phyloP scores from a whole-genome alignment of 768 basidiomycete genomes.

The Macrolepiota fuliginosa region DNA sequence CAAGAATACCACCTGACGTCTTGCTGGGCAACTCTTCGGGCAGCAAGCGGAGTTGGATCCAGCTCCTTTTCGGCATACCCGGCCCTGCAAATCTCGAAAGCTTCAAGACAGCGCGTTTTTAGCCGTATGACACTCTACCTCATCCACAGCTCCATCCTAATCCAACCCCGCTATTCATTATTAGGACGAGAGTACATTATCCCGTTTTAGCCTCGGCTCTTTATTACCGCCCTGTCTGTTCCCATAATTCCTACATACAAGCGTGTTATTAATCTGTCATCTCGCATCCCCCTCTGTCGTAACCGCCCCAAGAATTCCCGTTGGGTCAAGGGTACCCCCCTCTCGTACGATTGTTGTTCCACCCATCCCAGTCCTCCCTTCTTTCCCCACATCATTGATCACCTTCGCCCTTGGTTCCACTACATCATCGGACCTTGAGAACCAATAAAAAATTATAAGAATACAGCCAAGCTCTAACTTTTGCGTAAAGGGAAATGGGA shows the following conservation, averaged over 20 bases:
- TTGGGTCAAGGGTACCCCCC: neutral
- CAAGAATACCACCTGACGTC: conserved; percentile 7
- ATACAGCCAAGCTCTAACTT: conserved; percentile 16
- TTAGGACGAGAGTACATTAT: neutral
- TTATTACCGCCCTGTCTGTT: neutral
- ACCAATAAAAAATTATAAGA: conserved; percentile 20
- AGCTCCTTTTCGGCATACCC: neutral
- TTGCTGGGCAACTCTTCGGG: neutral
- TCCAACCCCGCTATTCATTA: neutral
- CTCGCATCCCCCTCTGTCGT: neutral
- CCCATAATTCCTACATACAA: neutral
- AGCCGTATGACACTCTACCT: neutral
- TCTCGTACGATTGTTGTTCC: neutral
- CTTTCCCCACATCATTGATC: neutral
- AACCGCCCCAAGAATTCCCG: neutral
- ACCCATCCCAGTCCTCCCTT: neutral
- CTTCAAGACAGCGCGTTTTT: neutral
- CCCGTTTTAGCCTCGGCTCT: neutral
- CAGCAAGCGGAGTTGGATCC: conserved; percentile 1
- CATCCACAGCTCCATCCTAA: neutral
- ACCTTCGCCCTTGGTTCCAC: conserved; percentile 6
- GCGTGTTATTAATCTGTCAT: conserved; percentile 3
- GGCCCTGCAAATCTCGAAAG: neutral
- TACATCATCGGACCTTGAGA: conserved; percentile 47
- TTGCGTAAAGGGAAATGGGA: conserved; percentile 1